Base-by-base conservation (phyloP, 441 rosid genomes). In the Erodium texanum region DNA sequence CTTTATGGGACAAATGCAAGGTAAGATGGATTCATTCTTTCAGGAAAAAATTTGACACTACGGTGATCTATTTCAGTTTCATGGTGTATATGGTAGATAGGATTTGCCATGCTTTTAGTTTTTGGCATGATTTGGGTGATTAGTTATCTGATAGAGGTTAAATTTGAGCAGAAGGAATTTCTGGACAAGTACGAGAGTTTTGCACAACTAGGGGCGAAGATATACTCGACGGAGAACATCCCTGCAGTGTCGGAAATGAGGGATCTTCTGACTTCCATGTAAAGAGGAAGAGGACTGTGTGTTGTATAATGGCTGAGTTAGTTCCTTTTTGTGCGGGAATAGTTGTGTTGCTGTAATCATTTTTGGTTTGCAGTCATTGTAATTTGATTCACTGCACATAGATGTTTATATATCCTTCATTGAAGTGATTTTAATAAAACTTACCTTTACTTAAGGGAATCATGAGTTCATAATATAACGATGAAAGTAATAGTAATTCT, bases 1-100 rank as follows among this genome's bases (percentile, higher is more conserved):
- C 98, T 52, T 76, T 92, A 66, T 92, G 98, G 98, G 98, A 95
- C 70, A 95, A 95, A 81, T 95, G 97, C 95, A 92, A 95, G 98
- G 99, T 92, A 79, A 27, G 20, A 1, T 20, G 3, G n/a, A n/a
- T n/a, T n/a, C n/a, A 22, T 19, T 56, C 2, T 34, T 64, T 58
- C 20, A 7, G 12, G 3, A 8, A 1, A 43, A 16, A n/a, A n/a
- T 20, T 50, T 50, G 58, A 50, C 20, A 16, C 20, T 9, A 1
- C 6, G 58, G 22, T 50, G 58, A 50, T 50, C 59, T 52, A 18
- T 52, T 18, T 52, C n/a, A 48, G 16, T 48, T 48, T 19, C 2
- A 3, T 22, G 5, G 58, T n/a, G 58, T 50, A n/a, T 50, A 0
- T 7, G 18, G 19, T 6, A 10, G 54, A n/a, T n/a, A n/a, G n/a